Percentiles rank a stretch among this genome's conserved stretches.
phyloP scores from a whole-genome alignment of 2,329 filamentous ascomycete genomes.

The Aspergillus flavus region DNA sequence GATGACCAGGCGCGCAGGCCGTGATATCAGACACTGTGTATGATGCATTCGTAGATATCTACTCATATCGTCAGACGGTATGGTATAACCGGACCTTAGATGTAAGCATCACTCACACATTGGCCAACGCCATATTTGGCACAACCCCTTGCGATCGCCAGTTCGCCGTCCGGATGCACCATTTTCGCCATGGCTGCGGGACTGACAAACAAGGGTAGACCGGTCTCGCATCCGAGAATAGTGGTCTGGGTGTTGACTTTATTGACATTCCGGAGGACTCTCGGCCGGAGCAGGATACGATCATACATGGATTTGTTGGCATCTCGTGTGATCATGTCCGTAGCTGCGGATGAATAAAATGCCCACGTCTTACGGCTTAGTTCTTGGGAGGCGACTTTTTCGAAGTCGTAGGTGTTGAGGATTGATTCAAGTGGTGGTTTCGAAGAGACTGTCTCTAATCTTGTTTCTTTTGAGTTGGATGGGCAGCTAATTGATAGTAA shows the following conservation, averaged over 20 bases:
- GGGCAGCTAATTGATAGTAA: background rate
- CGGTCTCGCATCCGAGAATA: conserved; percentile 71
- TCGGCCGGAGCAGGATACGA: conserved; percentile 51
- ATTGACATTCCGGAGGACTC: conserved; percentile 46
- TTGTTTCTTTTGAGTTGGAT: background rate
- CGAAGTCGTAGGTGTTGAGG: conserved; percentile 52
- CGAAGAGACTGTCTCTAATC: background rate
- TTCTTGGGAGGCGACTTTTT: conserved; percentile 58
- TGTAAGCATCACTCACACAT: background rate
- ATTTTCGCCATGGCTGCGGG: conserved; percentile 87
- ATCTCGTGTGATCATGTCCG: conserved; percentile 45
- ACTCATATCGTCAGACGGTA: conserved; percentile 55
- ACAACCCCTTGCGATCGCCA: conserved; percentile 62
- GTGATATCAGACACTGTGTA: conserved; percentile 85
- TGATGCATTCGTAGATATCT: conserved; percentile 80
- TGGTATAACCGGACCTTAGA: conserved; percentile 32
- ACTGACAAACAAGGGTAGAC: conserved; percentile 76
- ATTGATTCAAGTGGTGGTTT: conserved; percentile 51
- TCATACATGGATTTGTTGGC: conserved; percentile 44
- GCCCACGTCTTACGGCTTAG: conserved; percentile 94
- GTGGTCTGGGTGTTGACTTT: conserved; percentile 51
- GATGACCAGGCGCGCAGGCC: conserved; percentile 68
- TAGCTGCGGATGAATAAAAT: conserved; percentile 60
- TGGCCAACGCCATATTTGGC: background rate
- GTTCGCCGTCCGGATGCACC: conserved; percentile 79